These are phyloP conservation scores for Cryptococcus neoformans DNA, from an alignment of 1,284 basidiomycete species.

Conservation along the genomic window DNA sequence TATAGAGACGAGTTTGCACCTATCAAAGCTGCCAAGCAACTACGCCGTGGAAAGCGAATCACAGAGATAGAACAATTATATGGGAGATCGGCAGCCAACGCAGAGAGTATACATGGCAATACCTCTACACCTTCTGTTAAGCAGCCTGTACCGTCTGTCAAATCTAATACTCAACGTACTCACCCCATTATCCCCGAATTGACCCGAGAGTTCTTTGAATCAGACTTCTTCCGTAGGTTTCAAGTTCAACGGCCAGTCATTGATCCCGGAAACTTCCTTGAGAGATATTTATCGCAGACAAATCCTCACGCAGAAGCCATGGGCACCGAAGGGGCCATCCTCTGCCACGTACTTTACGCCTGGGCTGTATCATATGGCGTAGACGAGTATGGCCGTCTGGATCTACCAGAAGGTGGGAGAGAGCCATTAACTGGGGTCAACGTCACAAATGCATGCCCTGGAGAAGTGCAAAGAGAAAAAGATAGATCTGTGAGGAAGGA, in stretches of 20 bases:
- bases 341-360: slow-evolving; percentile 60
- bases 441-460: slow-evolving; percentile 18
- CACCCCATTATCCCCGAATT: slow-evolving; percentile 63
- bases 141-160: slow-evolving; percentile 16
- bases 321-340: slow-evolving; percentile 52
- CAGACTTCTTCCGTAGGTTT: slow-evolving; percentile 76
- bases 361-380: slow-evolving; percentile 85
- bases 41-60: slow-evolving; percentile 74
- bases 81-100: slow-evolving; percentile 33
- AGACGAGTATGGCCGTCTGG: slow-evolving; percentile 63
- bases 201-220: slow-evolving; percentile 71
- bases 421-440: slow-evolving; percentile 16
- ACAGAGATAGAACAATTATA: slow-evolving; percentile 65
- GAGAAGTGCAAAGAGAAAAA: slow-evolving; percentile 44
- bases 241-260: slow-evolving; percentile 64
- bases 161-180: slow-evolving; percentile 24
- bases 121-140: slow-evolving; percentile 17
- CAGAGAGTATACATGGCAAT: slow-evolving; percentile 18
- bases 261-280: slow-evolving; percentile 65
- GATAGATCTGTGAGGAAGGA: slow-evolving; percentile 50
- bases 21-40: slow-evolving; percentile 77
- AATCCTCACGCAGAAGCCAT: slow-evolving; percentile 57
- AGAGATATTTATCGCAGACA: slow-evolving; percentile 53
- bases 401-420: slow-evolving; percentile 34
- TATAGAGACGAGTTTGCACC: slow-evolving; percentile 77